These are phyloP conservation scores for Stemphylium beticola DNA, from an alignment of 2,329 filamentous ascomycete species.

Conservation along the genomic window DNA sequence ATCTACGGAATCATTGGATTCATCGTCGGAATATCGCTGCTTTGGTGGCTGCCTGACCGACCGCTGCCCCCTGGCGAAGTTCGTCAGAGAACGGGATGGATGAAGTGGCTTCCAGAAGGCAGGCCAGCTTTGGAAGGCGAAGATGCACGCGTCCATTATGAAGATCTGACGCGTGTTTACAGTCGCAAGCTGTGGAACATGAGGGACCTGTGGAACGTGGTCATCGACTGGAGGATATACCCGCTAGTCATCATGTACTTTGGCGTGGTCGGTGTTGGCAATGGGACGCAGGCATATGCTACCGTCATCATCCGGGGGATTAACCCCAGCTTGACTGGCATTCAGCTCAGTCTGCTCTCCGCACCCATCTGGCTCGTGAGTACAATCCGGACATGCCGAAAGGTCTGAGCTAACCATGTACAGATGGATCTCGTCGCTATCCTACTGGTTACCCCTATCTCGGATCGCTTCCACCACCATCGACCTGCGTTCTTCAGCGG, in stretches of 20 bases:
- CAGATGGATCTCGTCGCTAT: slow-evolving; percentile 89
- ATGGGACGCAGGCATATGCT: slow-evolving; percentile 86
- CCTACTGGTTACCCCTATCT: slow-evolving; percentile 81
- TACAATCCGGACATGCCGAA: slow-evolving; percentile 20
- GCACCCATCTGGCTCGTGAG: slow-evolving; percentile 90
- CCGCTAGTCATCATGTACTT: slow-evolving; percentile 91
- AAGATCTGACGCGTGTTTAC: slow-evolving; percentile 81
- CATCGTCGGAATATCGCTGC: slow-evolving; percentile 71
- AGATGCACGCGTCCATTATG: slow-evolving; percentile 82
- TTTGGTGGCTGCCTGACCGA: slow-evolving; percentile 92
- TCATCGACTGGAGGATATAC: slow-evolving; percentile 89
- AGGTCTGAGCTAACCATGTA: slow-evolving; percentile 11
- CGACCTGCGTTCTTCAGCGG: slow-evolving; percentile 82
- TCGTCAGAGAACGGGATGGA: slow-evolving; percentile 58
- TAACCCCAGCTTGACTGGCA: slow-evolving; percentile 72
- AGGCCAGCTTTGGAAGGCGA: slow-evolving; percentile 76
- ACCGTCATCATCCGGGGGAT: slow-evolving; percentile 85
- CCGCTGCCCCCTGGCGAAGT: slow-evolving; percentile 74
- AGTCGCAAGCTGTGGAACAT: slow-evolving; percentile 75
- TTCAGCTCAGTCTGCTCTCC: slow-evolving; percentile 81
- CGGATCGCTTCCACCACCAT: slow-evolving; percentile 82
- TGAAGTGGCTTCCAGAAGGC: slow-evolving; percentile 70
- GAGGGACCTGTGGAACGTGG: slow-evolving; percentile 71
- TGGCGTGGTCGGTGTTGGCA: slow-evolving; percentile 89
- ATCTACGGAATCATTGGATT: slow-evolving; percentile 80